Conservation (phyloP, 2,329 filamentous ascomycete genomes). For the Keithomyces neogunnii region DNA sequence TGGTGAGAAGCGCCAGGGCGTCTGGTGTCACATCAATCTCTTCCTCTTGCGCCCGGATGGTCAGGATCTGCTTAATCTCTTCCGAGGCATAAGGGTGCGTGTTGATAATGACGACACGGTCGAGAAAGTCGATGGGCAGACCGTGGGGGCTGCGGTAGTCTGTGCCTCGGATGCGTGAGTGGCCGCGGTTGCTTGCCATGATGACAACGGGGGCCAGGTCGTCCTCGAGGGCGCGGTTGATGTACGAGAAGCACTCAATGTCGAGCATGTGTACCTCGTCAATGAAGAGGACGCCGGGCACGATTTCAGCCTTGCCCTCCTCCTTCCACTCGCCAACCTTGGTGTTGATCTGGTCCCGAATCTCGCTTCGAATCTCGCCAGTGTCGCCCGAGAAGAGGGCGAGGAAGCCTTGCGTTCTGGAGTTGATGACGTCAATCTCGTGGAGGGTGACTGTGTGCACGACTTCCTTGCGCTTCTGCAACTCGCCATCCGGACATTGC, state of each 20-base stretch:
- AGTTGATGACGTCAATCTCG: conserved; percentile 99
- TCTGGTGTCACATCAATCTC: conserved; percentile 88
- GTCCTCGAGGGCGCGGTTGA: conserved; percentile 93
- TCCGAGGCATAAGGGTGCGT: conserved; percentile 76
- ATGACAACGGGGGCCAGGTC: conserved; percentile 96
- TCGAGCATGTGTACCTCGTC: conserved; percentile 99
- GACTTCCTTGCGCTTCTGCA: conserved; percentile 94
- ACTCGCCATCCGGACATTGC: conserved; percentile 92
- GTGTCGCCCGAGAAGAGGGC: conserved; percentile 97
- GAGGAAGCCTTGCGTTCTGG: conserved; percentile 93
- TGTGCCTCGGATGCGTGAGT: conserved; percentile 86
- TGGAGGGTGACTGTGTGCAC: conserved; percentile 95
- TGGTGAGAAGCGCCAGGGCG: conserved; percentile 84
- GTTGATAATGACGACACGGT: conserved; percentile 92
- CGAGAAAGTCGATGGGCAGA: conserved; percentile 88
- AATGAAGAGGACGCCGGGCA: conserved; percentile 95
- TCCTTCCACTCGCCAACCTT: conserved; percentile 99
- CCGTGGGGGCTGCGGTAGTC: conserved; percentile 91
- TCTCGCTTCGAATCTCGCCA: conserved; percentile 93
- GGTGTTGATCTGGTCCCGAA: conserved; percentile 97
- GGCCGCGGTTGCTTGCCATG: conserved; percentile 95
- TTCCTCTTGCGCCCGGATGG: conserved; percentile 89
- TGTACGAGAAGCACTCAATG: conserved; percentile 97
- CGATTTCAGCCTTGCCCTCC: conserved; percentile 96
- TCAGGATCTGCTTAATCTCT: conserved; percentile 86